Conservation (phyloP, 176 grass and related monocot genomes). For the Alopecurus myosuroides region DNA sequence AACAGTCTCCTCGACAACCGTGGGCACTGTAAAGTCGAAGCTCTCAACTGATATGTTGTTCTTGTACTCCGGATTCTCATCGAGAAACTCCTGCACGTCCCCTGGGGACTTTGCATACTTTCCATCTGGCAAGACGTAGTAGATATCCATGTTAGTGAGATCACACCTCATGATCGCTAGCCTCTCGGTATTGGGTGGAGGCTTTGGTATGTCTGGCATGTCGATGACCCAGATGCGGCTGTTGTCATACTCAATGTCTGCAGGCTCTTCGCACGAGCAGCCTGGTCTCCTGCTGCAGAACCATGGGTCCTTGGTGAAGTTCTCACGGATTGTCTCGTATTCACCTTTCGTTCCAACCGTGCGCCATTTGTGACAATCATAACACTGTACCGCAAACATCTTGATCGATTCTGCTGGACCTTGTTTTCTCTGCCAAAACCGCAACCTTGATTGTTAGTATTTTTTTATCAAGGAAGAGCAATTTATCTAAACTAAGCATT, state of each 20-base stretch:
- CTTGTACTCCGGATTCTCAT: conserved; percentile 60
- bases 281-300: conserved; percentile 47
- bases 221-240: conserved; percentile 68
- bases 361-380: conserved; percentile 64
- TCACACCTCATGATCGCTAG: conserved; percentile 52
- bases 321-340: conserved; percentile 56
- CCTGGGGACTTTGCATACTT: conserved; percentile 43
- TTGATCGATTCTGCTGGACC: conserved; percentile 33
- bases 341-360: conserved; percentile 53
- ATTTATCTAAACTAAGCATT: too few species aligned
- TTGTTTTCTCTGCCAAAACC: conserved; percentile 32
- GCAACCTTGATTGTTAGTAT: neutral
- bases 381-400: conserved; percentile 55
- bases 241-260: conserved; percentile 59
- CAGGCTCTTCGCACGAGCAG: neutral
- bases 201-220: conserved; percentile 27
- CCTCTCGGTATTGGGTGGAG: conserved; percentile 44
- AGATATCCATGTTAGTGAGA: conserved; percentile 70
- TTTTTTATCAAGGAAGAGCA: neutral
- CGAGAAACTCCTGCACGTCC: conserved; percentile 69
- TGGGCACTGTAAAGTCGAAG: conserved; percentile 66
- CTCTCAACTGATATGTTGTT: conserved; percentile 34
- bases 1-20: conserved; percentile 56
- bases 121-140: conserved; percentile 76
- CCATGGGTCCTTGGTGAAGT: conserved; percentile 65